Evolutionary conservation across 352 stramenopile genomes (phyloP), one percentile per base, ranked within the genome.

Genomic region (Globisporangium recalcitrans): DNA sequence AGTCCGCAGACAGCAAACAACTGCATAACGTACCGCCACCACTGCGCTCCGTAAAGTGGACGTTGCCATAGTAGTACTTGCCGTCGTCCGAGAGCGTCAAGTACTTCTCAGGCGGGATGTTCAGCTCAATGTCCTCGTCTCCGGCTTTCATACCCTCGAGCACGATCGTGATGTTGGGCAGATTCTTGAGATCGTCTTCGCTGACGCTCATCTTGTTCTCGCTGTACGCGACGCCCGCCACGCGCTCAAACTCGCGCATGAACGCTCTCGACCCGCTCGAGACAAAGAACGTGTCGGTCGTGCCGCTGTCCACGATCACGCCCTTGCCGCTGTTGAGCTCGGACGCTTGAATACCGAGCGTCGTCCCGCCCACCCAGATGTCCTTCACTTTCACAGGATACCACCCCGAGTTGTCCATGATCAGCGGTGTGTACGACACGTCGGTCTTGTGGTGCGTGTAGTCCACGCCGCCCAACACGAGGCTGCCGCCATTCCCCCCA

Each of bases 371-470:
- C 27, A 95, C 61, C 32, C 66, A 57, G 32, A 95, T 78, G 51
- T 91, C 77, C 46, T 92, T 88, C n/a, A 97, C 70, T 48, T 90
- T 71, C 8, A 97, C 87, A 0, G 79, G 77, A 65, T 93, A 97
- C 68, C 78, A 93, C 5, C 73, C 74, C 3, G 72, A 85, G 22
- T 68, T 75, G 38, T 74, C 68, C 0, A 60, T 44, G 0, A 88
- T 46, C 55, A 95, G 58, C 27, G 83, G 80, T 1, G 84, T 91
- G 67, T 91, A 95, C 10, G 69, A 65, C 19, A 92, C 73, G 46
- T 76, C 52, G 11, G 77, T 85, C 4, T 67, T 68, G 65, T 95
- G 86, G 48, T 89, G 74, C 44, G 73, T 88, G 48, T 87, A 84
- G 57, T 96, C 87, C 21, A 91, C 72, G 27, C 82, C 85, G 26